Evolutionary conservation across 2,329 filamentous ascomycete genomes (phyloP).

Genomic region (Sporothrix globosa): DNA sequence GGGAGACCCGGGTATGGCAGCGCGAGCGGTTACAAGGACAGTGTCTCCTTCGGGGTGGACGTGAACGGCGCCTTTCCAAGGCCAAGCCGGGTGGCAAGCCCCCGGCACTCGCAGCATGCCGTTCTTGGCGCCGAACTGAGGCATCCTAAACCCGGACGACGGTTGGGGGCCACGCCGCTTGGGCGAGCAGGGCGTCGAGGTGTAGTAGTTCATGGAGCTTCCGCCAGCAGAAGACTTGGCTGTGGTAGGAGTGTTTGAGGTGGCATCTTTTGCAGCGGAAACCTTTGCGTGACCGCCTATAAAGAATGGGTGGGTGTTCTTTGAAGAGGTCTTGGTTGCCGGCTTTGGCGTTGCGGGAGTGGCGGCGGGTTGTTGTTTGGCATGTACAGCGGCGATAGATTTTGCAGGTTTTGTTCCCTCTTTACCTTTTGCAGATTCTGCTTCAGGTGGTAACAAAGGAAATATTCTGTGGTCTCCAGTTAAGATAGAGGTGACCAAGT

Average conservation of each 20-base stretch:
- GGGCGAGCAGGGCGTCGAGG: constrained; percentile 59
- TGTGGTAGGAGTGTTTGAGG: constrained; percentile 37
- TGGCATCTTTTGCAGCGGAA: constrained; percentile 27
- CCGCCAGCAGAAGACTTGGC: constrained; percentile 34
- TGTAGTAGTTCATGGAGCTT: constrained; percentile 48
- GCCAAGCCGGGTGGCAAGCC: constrained; percentile 70
- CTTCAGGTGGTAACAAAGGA: neutral
- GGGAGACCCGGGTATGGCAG: neutral
- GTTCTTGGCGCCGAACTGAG: constrained; percentile 52
- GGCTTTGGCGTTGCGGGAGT: constrained; percentile 19
- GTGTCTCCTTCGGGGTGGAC: constrained; percentile 43
- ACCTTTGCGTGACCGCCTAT: constrained; percentile 53
- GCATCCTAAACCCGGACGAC: constrained; percentile 41
- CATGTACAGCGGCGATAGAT: neutral
- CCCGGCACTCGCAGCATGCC: constrained; percentile 65
- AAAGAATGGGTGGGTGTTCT: constrained; percentile 66
- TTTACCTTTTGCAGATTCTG: neutral
- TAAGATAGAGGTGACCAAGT: constrained; percentile 29
- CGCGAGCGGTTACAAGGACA: too few species aligned
- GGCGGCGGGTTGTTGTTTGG: neutral
- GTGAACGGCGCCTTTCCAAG: constrained; percentile 65
- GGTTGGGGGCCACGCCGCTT: constrained; percentile 45
- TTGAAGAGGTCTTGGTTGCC: constrained; percentile 25
- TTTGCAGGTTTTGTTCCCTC: neutral
- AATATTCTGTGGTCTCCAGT: constrained; percentile 12